Conservation (phyloP, 768 basidiomycete genomes). For the Agrocybe praecox region DNA sequence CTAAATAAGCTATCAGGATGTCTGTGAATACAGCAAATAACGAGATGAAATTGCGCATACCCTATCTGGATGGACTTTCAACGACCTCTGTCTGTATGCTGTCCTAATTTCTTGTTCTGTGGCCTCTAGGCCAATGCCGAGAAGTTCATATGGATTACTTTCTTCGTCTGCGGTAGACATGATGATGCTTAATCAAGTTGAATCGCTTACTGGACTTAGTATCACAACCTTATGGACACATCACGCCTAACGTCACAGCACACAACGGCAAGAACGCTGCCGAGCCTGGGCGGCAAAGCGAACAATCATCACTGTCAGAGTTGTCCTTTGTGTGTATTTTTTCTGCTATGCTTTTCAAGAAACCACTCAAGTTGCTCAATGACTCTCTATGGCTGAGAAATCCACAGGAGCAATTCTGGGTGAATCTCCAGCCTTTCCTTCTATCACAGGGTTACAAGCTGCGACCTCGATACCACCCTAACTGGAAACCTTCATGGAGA, state of each 20-base stretch:
- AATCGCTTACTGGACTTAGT: no score
- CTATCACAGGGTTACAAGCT: slow-evolving; percentile 6
- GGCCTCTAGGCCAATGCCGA: slow-evolving; percentile 61
- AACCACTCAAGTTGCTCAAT: no score
- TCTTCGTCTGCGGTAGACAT: slow-evolving; percentile 51
- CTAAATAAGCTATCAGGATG: slow-evolving; percentile 35
- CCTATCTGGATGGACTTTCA: slow-evolving; percentile 88
- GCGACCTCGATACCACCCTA: slow-evolving; percentile 7
- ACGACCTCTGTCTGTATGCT: slow-evolving; percentile 76
- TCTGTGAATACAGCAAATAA: slow-evolving; percentile 3
- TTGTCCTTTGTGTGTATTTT: no score
- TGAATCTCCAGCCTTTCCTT: slow-evolving; percentile 4
- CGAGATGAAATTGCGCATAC: slow-evolving; percentile 40
- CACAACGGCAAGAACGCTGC: no score
- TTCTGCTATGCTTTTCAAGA: no score
- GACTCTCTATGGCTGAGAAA: no score
- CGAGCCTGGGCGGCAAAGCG: no score
- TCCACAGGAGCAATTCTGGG: slow-evolving; percentile 9
- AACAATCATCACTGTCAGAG: no score
- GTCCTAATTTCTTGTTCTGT: slow-evolving; percentile 80
- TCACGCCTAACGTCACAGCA: no score
- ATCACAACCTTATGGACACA: no score
- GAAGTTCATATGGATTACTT: slow-evolving; percentile 72
- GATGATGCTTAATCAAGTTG: neutral
- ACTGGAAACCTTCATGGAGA: slow-evolving; percentile 11